phyloP scores from a whole-genome alignment of 192 early-diverging fungal genomes.

The Dissophora globulifera region DNA sequence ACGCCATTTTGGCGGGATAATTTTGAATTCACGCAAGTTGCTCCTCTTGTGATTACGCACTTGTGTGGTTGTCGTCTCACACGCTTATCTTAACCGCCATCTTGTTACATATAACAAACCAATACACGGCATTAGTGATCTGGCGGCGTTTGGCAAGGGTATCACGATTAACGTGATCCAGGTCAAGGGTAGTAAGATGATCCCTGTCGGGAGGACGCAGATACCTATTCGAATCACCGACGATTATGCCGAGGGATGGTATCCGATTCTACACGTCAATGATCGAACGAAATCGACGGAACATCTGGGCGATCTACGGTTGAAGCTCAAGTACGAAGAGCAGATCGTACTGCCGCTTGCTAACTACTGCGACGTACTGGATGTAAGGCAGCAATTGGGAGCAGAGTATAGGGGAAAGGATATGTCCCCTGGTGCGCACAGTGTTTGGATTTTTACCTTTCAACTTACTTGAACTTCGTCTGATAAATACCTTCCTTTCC shows the following conservation, averaged over 20 bases:
- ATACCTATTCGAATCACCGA: conserved; percentile 31
- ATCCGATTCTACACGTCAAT: conserved; percentile 36
- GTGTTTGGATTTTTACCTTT: no score
- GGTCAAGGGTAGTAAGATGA: conserved; percentile 32
- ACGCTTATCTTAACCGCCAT: no score
- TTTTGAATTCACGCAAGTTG: conserved; percentile 56
- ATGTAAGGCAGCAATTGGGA: no score
- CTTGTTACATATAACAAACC: no score
- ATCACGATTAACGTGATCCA: conserved; percentile 48
- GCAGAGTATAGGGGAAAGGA: no score
- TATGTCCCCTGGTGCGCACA: no score
- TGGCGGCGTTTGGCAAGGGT: conserved; percentile 30
- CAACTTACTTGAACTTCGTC: no score
- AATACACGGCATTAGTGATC: conserved; percentile 18
- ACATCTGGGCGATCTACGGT: conserved; percentile 48
- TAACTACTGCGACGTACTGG: conserved; percentile 50
- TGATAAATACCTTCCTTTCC: neutral
- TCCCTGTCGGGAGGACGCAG: conserved; percentile 26
- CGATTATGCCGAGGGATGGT: conserved; percentile 44
- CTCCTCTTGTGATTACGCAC: no score
- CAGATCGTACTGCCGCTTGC: conserved; percentile 48
- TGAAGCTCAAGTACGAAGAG: conserved; percentile 56
- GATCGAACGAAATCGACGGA: conserved; percentile 29
- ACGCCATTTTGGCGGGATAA: conserved; percentile 58
- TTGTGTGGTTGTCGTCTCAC: no score